phyloP scores from a whole-genome alignment of 169 alveolate species.

The Cyclospora cayetanensis region DNA sequence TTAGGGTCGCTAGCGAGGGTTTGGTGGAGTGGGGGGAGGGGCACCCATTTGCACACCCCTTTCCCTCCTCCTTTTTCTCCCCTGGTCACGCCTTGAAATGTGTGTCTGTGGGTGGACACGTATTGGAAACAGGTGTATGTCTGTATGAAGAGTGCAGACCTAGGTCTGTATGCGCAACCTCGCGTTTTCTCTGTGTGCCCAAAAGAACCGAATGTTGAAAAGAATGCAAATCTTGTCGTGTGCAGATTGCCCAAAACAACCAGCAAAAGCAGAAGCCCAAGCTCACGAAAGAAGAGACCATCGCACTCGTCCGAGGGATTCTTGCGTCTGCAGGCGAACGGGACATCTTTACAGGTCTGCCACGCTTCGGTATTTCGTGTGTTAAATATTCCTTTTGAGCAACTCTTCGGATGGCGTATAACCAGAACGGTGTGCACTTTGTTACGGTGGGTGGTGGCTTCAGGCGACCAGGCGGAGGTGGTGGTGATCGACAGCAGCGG shows the following conservation, averaged over 20 bases:
- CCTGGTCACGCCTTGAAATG: too few species aligned
- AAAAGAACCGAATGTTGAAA: background rate
- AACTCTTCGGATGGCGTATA: too few species aligned
- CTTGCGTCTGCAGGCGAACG: conserved; percentile 76
- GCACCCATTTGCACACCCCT: background rate
- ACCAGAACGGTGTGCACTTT: too few species aligned
- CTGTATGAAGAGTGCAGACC: background rate
- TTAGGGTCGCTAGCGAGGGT: background rate
- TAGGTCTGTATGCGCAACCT: background rate
- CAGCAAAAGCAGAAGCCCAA: conserved; percentile 44
- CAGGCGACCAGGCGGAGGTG: conserved; percentile 67
- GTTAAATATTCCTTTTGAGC: too few species aligned
- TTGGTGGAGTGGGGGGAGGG: background rate
- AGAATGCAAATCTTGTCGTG: background rate
- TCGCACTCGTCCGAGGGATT: conserved; percentile 64
- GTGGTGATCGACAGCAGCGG: conserved; percentile 31
- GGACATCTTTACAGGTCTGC: conserved; percentile 75
- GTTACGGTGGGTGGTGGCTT: too few species aligned
- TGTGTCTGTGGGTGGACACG: too few species aligned
- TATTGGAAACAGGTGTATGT: background rate
- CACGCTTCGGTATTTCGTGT: too few species aligned
- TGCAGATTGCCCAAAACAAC: conserved; percentile 31
- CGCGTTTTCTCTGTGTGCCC: background rate
- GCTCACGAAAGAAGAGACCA: conserved; percentile 39
- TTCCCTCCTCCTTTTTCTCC: too few species aligned